Base-by-base conservation (phyloP, 768 basidiomycete species). In the Russula compacta region DNA sequence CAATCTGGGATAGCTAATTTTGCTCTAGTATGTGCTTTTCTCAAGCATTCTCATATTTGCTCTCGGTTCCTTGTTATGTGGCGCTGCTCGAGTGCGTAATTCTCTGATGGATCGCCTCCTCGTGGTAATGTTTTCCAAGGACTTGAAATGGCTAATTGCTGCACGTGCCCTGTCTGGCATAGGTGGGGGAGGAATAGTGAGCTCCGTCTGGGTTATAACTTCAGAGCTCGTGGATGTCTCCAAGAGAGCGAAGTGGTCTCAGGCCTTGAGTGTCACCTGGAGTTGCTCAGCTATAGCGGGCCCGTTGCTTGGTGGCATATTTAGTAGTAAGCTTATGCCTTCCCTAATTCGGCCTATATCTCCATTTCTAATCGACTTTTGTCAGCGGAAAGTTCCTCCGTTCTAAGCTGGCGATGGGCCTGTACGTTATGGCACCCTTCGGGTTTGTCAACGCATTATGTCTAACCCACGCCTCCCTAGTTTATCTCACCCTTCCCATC, bases 131-230 rank as follows among this genome's bases (percentile, higher is more conserved):
- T 53, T 51, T 40, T 42, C 56, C 32, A 67, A 86, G 83, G 77
- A 72, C 61, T 77, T 81, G 52, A 71, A 74, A 58, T 86, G 83
- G 82, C 79, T 92, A 53, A 87, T 91, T 60, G 72, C 82, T 29
- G 81, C 84, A 55, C 80, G 90, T 50, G 78, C 74, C 53, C 60
- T 81, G 56, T 86, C 89, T 61, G 91, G 91, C 46, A 77, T 89
- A 60, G 91, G 91, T n/a, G 91, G 86, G 15, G 91, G 91, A 39
- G 91, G 91, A 9, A 91, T 93, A 64, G 90, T 92, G 60, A 83
- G 83, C 69, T 80, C 86, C 46, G 89, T 92, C 39, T 92, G 91
- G 91, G 83, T 89, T 24, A 85, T 93, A 60, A 91, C 88, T 48
- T 81, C 89, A 64, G 90, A 93, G 71, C 83, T 93, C 60, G 90